These are phyloP conservation scores for Lipomyces oligophaga DNA, from an alignment of 805 yeast genomes.

Conservation along the genomic window DNA sequence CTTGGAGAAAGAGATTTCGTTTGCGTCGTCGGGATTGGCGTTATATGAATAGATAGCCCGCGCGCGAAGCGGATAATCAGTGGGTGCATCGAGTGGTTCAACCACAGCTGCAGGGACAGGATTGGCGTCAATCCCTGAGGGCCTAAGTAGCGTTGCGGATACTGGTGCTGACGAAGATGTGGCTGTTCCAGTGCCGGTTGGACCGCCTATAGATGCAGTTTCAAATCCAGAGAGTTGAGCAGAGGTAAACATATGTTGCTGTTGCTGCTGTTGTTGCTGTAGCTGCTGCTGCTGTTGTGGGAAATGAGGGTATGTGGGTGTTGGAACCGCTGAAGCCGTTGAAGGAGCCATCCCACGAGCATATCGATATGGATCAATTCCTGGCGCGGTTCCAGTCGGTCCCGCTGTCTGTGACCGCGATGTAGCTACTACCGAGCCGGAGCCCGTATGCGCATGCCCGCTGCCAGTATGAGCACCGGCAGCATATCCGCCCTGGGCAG, in stretches of 20 bases:
- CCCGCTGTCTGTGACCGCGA: background rate
- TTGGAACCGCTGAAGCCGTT: too few relatives aligned
- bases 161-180: background rate
- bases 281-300: conserved; percentile 31
- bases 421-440: background rate
- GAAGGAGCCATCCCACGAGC: too few relatives aligned
- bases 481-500: background rate
- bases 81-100: conserved; percentile 32
- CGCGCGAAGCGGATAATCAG: conserved; percentile 76
- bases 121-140: conserved; percentile 29
- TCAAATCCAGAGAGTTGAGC: conserved; percentile 28
- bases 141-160: background rate
- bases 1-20: conserved; percentile 84
- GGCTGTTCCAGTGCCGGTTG: background rate
- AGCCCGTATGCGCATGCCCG: background rate
- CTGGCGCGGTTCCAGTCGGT: background rate
- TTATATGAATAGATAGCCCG: conserved; percentile 80
- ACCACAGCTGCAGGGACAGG: conserved; percentile 20
- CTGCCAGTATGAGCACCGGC: background rate
- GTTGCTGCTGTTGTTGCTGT: conserved; percentile 40
- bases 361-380: too few relatives aligned
- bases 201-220: background rate
- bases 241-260: conserved; percentile 43
- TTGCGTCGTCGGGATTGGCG: conserved; percentile 88
- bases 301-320: too few relatives aligned